These are phyloP conservation scores for Lactifluus piperatus DNA, from an alignment of 768 basidiomycete genomes.

Conservation along the genomic window DNA sequence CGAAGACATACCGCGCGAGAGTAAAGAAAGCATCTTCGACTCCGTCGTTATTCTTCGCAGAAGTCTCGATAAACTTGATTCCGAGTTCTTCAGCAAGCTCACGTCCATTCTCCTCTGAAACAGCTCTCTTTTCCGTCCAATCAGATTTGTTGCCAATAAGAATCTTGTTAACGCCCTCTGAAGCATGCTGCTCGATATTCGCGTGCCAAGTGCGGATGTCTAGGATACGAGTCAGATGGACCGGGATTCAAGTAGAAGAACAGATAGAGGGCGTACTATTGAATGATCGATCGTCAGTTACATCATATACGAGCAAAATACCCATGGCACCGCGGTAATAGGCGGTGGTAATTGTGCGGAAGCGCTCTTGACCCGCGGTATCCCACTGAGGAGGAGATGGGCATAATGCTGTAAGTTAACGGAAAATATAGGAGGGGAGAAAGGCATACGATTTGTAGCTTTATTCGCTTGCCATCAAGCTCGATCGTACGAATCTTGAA, in stretches of 20 bases:
- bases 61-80: slow-evolving; percentile 97
- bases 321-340: slow-evolving; percentile 99
- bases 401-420: neutral
- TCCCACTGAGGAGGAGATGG: slow-evolving; percentile 64
- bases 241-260: too few relatives aligned
- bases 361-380: slow-evolving; percentile 97
- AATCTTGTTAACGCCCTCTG: slow-evolving; percentile 98
- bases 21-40: slow-evolving; percentile 99
- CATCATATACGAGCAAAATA: slow-evolving; percentile 97
- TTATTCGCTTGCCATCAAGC: slow-evolving; percentile 94
- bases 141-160: slow-evolving; percentile 99
- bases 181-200: slow-evolving; percentile 98
- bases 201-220: slow-evolving; percentile 98
- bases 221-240: slow-evolving; percentile 25
- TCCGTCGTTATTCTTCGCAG: slow-evolving; percentile 93
- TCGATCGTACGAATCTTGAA: slow-evolving; percentile 99
- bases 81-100: slow-evolving; percentile 90
- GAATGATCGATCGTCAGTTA: slow-evolving; percentile 91
- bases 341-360: slow-evolving; percentile 96
- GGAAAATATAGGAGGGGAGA: neutral
- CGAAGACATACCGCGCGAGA: slow-evolving; percentile 68
- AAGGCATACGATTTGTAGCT: slow-evolving; percentile 88
- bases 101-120: slow-evolving; percentile 86
- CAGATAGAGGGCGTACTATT: slow-evolving; percentile 57
- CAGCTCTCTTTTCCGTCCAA: slow-evolving; percentile 92